phyloP scores from a whole-genome alignment of 805 yeast genomes.

The Candida nonsorbophila region DNA sequence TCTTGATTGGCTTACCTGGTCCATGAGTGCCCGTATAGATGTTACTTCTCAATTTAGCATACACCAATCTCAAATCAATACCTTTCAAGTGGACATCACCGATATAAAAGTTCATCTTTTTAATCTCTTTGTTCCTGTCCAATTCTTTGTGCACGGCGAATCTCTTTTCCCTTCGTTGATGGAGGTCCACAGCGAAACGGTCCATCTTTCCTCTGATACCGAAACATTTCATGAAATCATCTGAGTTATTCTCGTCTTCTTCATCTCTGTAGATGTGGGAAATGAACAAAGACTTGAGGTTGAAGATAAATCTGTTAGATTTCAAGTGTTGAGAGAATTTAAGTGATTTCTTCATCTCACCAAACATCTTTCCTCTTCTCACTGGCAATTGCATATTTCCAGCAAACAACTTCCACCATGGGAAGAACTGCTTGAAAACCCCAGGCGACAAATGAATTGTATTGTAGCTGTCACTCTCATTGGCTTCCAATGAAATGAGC shows the following conservation, averaged over 20 bases:
- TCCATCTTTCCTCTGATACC: slow-evolving; percentile 56
- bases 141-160: slow-evolving; percentile 37
- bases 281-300: slow-evolving; percentile 65
- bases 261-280: slow-evolving; percentile 63
- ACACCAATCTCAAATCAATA: slow-evolving; percentile 57
- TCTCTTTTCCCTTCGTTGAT: slow-evolving; percentile 35
- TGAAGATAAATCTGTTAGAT: slow-evolving; percentile 76
- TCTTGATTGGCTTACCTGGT: slow-evolving; percentile 15
- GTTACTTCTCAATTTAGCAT: slow-evolving; percentile 38
- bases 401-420: slow-evolving; percentile 86
- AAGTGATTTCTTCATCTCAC: slow-evolving; percentile 45
- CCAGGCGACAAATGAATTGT: slow-evolving; percentile 73
- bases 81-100: slow-evolving; percentile 57
- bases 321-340: slow-evolving; percentile 73
- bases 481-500: slow-evolving; percentile 35
- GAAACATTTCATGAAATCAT: slow-evolving; percentile 47
- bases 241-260: slow-evolving; percentile 29
- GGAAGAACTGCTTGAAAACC: slow-evolving; percentile 60
- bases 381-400: slow-evolving; percentile 76
- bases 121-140: slow-evolving; percentile 40
- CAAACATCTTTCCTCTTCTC: slow-evolving; percentile 68
- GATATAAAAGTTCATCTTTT: slow-evolving; percentile 56
- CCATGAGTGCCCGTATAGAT: slow-evolving; percentile 16
- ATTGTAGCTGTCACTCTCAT: slow-evolving; percentile 46
- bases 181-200: slow-evolving; percentile 33